Percentiles rank a stretch among this genome's conserved stretches.
These are phyloP conservation scores for Rhodotorula toruloides DNA, from an alignment of 768 basidiomycete species.

Conservation along the genomic window DNA sequence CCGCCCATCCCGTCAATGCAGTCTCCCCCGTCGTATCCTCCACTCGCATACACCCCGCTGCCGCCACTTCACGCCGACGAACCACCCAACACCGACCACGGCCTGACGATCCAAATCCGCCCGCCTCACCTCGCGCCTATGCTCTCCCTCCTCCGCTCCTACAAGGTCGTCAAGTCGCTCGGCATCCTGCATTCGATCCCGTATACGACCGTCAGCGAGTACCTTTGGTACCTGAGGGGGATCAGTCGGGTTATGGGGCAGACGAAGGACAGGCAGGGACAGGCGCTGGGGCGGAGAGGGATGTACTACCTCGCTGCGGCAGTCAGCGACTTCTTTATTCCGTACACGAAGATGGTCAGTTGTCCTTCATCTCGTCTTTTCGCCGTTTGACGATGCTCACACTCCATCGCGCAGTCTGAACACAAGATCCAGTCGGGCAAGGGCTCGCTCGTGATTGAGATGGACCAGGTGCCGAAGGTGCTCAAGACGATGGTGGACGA, in stretches of 20 bases:
- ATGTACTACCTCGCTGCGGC: conserved; percentile 98
- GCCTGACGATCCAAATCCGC: conserved; percentile 58
- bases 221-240: conserved; percentile 82
- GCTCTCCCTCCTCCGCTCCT: conserved; percentile 65
- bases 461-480: conserved; percentile 98
- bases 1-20: conserved; percentile 28
- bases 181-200: conserved; percentile 76
- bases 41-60: background rate
- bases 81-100: background rate
- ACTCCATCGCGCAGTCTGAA: conserved; percentile 60
- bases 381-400: background rate
- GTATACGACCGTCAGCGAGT: conserved; percentile 93
- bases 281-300: conserved; percentile 58
- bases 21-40: conserved; percentile 7
- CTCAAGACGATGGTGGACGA: conserved; percentile 87
- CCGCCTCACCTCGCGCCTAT: conserved; percentile 62
- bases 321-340: conserved; percentile 96
- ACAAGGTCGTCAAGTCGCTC: conserved; percentile 70
- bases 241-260: conserved; percentile 53
- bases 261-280: conserved; percentile 22
- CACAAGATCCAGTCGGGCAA: conserved; percentile 99
- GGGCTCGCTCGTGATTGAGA: conserved; percentile 86
- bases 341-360: conserved; percentile 78
- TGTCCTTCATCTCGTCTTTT: background rate
- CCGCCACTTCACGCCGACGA: background rate